Conservation (phyloP, 2,329 filamentous ascomycete species). For the Xylaria sp. region DNA sequence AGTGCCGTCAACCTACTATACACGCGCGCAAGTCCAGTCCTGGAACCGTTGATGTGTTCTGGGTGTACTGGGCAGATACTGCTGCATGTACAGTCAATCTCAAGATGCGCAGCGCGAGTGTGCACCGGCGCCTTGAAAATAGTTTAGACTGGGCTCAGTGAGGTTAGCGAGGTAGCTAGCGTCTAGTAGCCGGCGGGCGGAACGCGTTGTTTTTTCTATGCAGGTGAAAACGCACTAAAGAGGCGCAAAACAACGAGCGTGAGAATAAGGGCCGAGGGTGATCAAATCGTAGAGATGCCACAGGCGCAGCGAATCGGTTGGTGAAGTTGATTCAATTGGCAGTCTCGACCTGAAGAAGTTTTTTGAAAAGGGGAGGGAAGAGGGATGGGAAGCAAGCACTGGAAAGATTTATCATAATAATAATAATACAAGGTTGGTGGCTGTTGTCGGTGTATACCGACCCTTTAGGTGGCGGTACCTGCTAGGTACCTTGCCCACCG, state of each 20-base stretch:
- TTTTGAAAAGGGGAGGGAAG: conserved; percentile 36
- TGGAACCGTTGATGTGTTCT: conserved; percentile 21
- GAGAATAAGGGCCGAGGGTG: conserved; percentile 17
- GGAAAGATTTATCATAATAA: conserved; percentile 39
- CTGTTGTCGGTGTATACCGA: conserved; percentile 29
- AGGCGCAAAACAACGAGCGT: conserved; percentile 42
- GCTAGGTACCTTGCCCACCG: conserved; percentile 17
- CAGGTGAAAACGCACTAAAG: conserved; percentile 46
- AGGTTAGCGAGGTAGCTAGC: conserved; percentile 46
- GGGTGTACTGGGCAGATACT: conserved; percentile 17
- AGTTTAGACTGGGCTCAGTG: conserved; percentile 50
- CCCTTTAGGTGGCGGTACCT: conserved; percentile 18
- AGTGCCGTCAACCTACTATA: conserved; percentile 13
- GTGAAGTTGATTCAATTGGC: conserved; percentile 35
- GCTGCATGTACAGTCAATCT: conserved; percentile 25
- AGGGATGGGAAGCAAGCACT: conserved; percentile 32
- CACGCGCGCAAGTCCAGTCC: conserved; percentile 8
- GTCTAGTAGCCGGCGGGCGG: conserved; percentile 45
- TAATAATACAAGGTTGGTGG: conserved; percentile 20
- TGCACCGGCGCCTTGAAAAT: conserved; percentile 39
- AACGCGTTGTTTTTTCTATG: conserved; percentile 47
- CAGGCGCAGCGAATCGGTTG: conserved; percentile 16
- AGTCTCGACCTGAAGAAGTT: conserved; percentile 31
- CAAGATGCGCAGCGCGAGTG: conserved; percentile 25
- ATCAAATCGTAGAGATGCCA: conserved; percentile 24